Percentiles rank a stretch among this genome's conserved stretches.
Evolutionary conservation across 2,329 filamentous ascomycete species (phyloP).

Genomic region (Beauveria caledonica): DNA sequence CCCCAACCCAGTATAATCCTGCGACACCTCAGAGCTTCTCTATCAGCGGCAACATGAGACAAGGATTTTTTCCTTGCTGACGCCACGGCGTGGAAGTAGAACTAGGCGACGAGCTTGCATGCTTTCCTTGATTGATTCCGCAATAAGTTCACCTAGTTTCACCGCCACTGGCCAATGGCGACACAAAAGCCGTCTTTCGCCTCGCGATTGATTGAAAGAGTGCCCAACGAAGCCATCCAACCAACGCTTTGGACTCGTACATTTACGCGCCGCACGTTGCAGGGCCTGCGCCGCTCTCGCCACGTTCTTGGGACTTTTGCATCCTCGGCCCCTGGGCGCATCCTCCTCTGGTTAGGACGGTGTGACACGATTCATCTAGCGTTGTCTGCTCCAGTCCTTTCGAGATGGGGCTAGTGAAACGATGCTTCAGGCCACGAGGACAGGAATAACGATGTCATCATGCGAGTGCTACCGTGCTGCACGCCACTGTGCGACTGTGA

Average conservation of each 20-base stretch:
- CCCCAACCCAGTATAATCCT: not conserved
- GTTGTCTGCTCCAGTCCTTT: not conserved
- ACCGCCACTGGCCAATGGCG: conserved; percentile 8
- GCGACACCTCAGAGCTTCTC: not conserved
- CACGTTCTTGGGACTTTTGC: not conserved
- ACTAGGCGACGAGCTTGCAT: not conserved
- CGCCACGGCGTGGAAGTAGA: conserved; percentile 1
- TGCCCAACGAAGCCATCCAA: conserved; percentile 9
- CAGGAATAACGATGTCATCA: not conserved
- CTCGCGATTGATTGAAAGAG: conserved; percentile 11
- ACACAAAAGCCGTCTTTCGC: not conserved
- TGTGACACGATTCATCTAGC: not conserved
- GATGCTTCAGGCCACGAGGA: not conserved
- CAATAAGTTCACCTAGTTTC: conserved; percentile 6
- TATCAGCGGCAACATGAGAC: not conserved
- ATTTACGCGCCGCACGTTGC: conserved; percentile 9
- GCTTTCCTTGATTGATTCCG: not conserved
- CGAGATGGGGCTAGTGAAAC: not conserved
- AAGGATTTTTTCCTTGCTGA: not conserved
- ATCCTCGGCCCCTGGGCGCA: not conserved
- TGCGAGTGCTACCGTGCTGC: not conserved
- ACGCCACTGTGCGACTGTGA: not conserved
- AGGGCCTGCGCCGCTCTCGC: not conserved
- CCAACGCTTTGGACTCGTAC: conserved; percentile 6
- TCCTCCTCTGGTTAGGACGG: not conserved